phyloP scores from a whole-genome alignment of 495 filamentous ascomycete genomes.

The Talaromyces adpressus region DNA sequence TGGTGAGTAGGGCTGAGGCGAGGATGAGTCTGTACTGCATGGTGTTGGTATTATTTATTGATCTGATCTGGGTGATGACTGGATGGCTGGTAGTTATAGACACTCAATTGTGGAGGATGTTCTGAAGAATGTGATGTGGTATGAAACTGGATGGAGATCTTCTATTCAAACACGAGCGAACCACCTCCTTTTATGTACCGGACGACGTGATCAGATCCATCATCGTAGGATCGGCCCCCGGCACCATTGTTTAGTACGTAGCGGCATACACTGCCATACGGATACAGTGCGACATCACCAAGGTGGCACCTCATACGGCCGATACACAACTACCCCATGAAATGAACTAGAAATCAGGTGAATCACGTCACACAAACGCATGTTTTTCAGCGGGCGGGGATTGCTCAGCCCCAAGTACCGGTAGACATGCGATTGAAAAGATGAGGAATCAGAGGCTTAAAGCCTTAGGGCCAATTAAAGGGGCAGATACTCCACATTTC shows the following conservation, averaged over 20 bases:
- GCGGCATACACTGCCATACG: background rate
- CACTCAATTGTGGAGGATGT: background rate
- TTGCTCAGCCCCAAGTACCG: conserved; percentile 2
- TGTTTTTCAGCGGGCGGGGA: background rate
- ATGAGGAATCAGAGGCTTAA: background rate
- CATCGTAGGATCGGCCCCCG: background rate
- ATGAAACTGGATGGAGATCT: background rate
- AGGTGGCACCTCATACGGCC: background rate
- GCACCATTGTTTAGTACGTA: background rate
- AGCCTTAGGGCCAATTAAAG: background rate
- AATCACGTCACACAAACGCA: background rate
- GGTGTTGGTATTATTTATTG: background rate
- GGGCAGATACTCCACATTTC: background rate
- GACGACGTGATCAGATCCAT: background rate
- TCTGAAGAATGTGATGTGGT: background rate
- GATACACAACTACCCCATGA: background rate
- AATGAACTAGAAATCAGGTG: background rate
- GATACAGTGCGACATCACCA: background rate
- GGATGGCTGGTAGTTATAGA: background rate
- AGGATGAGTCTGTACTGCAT: conserved; percentile 9
- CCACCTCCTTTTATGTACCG: conserved; percentile 2
- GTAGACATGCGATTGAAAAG: background rate
- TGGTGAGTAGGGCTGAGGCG: conserved; percentile 2
- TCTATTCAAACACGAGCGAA: background rate
- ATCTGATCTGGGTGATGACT: background rate